Base-by-base conservation (phyloP, 768 basidiomycete species). In the Hortiboletus campestris region DNA sequence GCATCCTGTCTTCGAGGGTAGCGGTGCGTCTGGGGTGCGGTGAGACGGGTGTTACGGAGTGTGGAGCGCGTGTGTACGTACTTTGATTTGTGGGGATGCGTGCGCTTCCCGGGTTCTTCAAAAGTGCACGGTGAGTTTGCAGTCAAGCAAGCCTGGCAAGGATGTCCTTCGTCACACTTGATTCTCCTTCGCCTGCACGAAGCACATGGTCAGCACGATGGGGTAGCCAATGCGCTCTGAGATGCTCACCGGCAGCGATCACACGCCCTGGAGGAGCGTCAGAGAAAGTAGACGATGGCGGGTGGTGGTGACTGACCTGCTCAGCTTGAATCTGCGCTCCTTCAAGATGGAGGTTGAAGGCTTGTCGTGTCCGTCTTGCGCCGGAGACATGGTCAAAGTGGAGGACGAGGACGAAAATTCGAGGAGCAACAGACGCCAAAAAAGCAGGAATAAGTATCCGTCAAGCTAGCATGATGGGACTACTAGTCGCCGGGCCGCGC, bases 31-130 rank as follows among this genome's bases (percentile, higher is more conserved):
- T 91, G 59, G 25, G 51, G 46, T 1, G 31, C 1, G 46, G 4
- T 55, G 2, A 60, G 56, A 56, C 20, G 36, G 12, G 47, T 31
- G 63, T 43, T 39, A 49, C 53, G 13, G 50, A 56, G 44, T n/a
- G 39, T 42, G 40, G 47, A 28, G 43, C 31, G 1, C 17, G 43
- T n/a, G 46, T 42, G 19, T 39, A 75, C 88, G 61, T 65, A 90
- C 88, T 91, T 93, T 63, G 91, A 92, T 74, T 91, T 93, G 73
- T 92, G 89, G 35, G 89, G 88, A 66, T 91, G 89, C 1, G 85
- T 87, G 54, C 89, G 78, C 75, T 93, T 93, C 3, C 89, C 89
- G 3, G 89, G 87, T 71, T 92, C 91, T 70, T 92, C 91, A 64
- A 92, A 92, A 0, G 91, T 92, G 60, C 91, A 93, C 9, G 87